Evolutionary conservation across 1,284 basidiomycete species (phyloP).

Genomic region (Trametes hirsuta): DNA sequence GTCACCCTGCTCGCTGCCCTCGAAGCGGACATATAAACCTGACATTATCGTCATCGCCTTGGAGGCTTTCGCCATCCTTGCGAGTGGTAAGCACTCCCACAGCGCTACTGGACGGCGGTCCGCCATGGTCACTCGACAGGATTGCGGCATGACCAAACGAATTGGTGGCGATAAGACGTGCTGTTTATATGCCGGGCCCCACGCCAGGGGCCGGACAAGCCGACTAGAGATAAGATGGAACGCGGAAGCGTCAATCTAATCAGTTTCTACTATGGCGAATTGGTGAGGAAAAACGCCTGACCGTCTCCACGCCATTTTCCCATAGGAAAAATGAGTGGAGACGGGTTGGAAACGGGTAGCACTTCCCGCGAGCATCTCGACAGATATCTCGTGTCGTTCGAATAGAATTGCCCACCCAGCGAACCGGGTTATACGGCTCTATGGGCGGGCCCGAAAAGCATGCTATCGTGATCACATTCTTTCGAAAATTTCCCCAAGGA

Average conservation of each 20-base stretch:
- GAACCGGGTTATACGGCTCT: no score
- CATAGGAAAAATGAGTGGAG: no score
- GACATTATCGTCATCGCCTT: conserved; percentile 20
- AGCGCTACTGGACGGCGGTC: conserved; percentile 16
- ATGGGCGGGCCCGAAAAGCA: no score
- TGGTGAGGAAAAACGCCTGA: no score
- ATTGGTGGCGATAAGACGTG: conserved; percentile 19
- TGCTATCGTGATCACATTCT: no score
- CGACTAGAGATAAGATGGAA: conserved; percentile 17
- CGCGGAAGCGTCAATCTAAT: conserved; percentile 10
- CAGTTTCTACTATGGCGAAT: neutral
- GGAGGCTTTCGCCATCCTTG: conserved; percentile 25
- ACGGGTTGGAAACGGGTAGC: no score
- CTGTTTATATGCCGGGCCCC: conserved; percentile 11
- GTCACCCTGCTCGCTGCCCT: neutral
- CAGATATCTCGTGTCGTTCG: no score
- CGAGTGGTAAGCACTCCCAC: conserved; percentile 24
- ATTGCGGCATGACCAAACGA: conserved; percentile 20
- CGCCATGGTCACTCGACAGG: conserved; percentile 19
- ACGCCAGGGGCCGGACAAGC: no score
- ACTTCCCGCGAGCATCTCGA: no score
- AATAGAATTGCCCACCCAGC: no score
- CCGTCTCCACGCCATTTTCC: no score
- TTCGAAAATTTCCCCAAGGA: no score
- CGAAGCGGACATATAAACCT: conserved; percentile 16